Base-by-base conservation (phyloP, 2,329 filamentous ascomycete species). In the Pyrenophora seminiperda region DNA sequence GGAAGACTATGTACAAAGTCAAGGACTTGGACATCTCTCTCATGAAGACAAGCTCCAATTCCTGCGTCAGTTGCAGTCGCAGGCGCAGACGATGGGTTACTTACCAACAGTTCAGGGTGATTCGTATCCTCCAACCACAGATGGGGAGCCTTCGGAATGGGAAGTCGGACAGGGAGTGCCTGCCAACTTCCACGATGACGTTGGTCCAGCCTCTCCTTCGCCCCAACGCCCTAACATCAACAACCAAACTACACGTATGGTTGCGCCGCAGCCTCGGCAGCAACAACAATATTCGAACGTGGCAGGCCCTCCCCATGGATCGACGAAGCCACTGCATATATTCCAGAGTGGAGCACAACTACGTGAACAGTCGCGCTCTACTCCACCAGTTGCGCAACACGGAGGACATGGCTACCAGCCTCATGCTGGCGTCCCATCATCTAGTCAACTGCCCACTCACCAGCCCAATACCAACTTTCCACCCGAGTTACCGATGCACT, bases 111-210 rank as follows among this genome's bases (percentile, higher is more conserved):
- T 63, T n/a, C 61, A 64, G 3, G 68, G 62, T 24, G 64, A 67
- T 29, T 73, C 72, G n/a, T 74, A 74, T 42, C 71, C 72, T 14
- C 62, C 64, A 20, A 74, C 72, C 2, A 73, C 71, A 7, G 67
- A 71, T 27, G 72, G 72, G 4, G 47, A 60, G 24, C 47, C 61
- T 39, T 61, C 59, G 24, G 56, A 59, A 33, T 40, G 42, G 54
- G 43, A 31, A 37, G 48, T 47, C 40, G 49, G 41, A 3, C 55
- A 57, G 31, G 53, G 56, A 14, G 41, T 19, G 34, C 38, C 29
- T 20, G 47, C 48, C 19, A 44, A 65, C 20, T 51, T 53, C 13
- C 7, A 38, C 5, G 22, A 49, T 9, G 39, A 50, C 20, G 34
- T 40, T 4, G 47, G 18, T 18, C 34, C 27, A 3, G 31, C 31